phyloP scores from a whole-genome alignment of 441 rosid genomes.

The Mallotus repandus region DNA sequence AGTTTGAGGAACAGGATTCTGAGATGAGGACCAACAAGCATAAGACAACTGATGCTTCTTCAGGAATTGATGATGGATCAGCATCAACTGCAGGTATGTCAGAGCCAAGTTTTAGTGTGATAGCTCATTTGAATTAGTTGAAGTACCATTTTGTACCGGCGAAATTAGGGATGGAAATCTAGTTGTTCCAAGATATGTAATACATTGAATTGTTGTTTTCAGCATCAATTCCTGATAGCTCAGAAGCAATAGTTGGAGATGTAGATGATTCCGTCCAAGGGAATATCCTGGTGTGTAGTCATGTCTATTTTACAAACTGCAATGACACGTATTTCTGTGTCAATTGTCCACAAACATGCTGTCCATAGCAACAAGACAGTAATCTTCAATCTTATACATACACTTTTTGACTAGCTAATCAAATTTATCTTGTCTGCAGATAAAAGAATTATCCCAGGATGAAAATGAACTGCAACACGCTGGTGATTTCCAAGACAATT shows the following conservation, averaged over 20 bases:
- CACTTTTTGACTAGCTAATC: conserved; percentile 2
- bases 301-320: background rate
- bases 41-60: conserved; percentile 27
- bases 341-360: no score
- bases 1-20: conserved; percentile 24
- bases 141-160: background rate
- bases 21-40: conserved; percentile 20
- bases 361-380: no score
- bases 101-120: conserved; percentile 13
- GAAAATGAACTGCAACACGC: conserved; percentile 37
- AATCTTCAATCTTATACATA: background rate
- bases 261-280: conserved; percentile 48
- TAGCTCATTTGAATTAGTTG: background rate
- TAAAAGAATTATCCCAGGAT: conserved; percentile 54
- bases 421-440: conserved; percentile 34
- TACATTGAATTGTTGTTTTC: conserved; percentile 28
- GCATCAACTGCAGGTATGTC: conserved; percentile 44
- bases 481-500: conserved; percentile 38
- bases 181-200: conserved; percentile 9
- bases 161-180: background rate
- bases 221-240: conserved; percentile 37
- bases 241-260: conserved; percentile 40
- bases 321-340: background rate
- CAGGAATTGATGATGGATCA: conserved; percentile 32
- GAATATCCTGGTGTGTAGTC: conserved; percentile 44